phyloP scores from a whole-genome alignment of 2,329 filamentous ascomycete species.

The Neurospora sp. region DNA sequence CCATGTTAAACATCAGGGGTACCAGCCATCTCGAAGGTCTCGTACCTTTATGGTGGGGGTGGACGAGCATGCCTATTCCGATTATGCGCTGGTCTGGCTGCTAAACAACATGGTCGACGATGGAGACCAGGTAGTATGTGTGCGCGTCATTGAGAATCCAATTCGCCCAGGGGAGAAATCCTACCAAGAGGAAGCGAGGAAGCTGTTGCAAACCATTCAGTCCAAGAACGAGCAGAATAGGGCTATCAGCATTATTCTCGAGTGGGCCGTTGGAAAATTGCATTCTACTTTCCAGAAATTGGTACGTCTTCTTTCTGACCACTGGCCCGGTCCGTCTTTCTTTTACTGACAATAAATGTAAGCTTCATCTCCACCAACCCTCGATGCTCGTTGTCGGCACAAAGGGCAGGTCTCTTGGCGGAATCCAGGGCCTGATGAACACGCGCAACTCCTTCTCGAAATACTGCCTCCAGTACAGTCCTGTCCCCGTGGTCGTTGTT shows the following conservation, averaged over 20 bases:
- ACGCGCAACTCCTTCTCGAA: constrained; percentile 77
- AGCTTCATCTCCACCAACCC: constrained; percentile 89
- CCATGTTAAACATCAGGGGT: constrained; percentile 78
- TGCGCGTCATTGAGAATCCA: constrained; percentile 79
- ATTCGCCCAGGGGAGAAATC: constrained; percentile 57
- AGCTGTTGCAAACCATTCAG: constrained; percentile 66
- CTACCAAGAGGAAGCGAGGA: constrained; percentile 67
- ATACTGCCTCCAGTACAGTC: constrained; percentile 88
- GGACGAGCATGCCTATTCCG: constrained; percentile 84
- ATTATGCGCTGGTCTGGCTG: constrained; percentile 86
- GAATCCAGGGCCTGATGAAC: constrained; percentile 75
- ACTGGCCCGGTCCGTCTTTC: background rate
- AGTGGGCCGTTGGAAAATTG: constrained; percentile 82
- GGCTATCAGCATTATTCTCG: constrained; percentile 74
- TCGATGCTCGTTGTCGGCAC: constrained; percentile 88
- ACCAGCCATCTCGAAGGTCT: constrained; percentile 68
- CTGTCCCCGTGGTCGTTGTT: constrained; percentile 87
- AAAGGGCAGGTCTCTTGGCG: constrained; percentile 71
- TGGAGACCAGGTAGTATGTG: constrained; percentile 84
- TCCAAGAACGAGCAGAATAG: constrained; percentile 69
- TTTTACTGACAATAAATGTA: constrained; percentile 24
- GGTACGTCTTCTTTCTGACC: constrained; percentile 41
- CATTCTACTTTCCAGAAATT: constrained; percentile 85
- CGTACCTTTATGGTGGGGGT: constrained; percentile 86
- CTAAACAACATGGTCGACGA: constrained; percentile 88